Evolutionary conservation across 805 yeast species (phyloP).

Genomic region (Candida adriatica): DNA sequence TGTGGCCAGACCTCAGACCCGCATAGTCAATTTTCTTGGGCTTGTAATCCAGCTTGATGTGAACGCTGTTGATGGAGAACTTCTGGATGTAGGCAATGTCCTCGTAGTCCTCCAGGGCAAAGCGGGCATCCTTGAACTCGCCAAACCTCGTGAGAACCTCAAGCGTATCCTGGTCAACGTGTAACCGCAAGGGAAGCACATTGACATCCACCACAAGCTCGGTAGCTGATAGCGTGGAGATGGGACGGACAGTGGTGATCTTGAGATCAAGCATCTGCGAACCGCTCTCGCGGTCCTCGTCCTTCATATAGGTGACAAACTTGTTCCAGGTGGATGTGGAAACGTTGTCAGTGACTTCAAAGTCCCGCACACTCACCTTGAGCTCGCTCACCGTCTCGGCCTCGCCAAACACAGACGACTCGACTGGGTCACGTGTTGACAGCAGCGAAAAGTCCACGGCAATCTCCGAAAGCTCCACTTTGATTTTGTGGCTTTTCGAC

Average conservation of each 20-base stretch:
- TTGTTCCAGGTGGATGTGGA: conserved; percentile 90
- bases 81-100: conserved; percentile 65
- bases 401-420: conserved; percentile 10
- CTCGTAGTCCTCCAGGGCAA: conserved; percentile 53
- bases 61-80: conserved; percentile 52
- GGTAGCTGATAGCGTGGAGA: conserved; percentile 53
- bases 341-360: conserved; percentile 68
- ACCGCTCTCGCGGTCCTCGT: conserved; percentile 61
- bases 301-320: conserved; percentile 62
- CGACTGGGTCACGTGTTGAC: conserved; percentile 40
- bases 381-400: conserved; percentile 44
- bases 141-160: conserved; percentile 78
- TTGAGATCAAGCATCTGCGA: conserved; percentile 52
- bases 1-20: conserved; percentile 80
- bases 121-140: conserved; percentile 69
- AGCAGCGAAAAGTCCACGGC: conserved; percentile 39
- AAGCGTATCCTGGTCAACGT: conserved; percentile 89
- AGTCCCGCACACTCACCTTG: conserved; percentile 41
- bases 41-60: conserved; percentile 76
- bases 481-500: conserved; percentile 53
- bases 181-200: conserved; percentile 70
- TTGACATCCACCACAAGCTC: conserved; percentile 52
- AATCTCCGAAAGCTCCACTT: conserved; percentile 49
- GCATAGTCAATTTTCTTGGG: conserved; percentile 84
- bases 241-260: conserved; percentile 59